These are phyloP conservation scores for Saccharum hybrid DNA, from an alignment of 202 grass and related monocot species.

Conservation along the genomic window DNA sequence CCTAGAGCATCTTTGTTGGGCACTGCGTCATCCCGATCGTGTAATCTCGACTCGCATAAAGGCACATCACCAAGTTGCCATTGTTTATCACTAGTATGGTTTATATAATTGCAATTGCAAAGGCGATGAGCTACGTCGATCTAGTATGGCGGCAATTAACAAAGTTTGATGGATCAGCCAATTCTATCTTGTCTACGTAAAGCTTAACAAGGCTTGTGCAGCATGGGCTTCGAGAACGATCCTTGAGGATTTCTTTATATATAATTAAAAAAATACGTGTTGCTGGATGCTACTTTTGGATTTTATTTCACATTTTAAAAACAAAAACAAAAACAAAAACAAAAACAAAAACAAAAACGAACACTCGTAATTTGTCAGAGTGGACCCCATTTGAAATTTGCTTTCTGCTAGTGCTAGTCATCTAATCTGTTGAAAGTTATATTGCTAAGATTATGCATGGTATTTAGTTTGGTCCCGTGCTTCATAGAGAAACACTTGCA, in stretches of 20 bases:
- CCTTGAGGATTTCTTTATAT: no score
- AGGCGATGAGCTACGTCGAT: not conserved
- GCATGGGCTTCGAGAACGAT: no score
- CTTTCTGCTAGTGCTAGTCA: no score
- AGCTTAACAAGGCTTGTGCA: not conserved
- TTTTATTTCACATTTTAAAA: not conserved
- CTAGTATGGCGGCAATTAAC: not conserved
- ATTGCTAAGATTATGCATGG: no score
- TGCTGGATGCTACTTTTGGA: not conserved
- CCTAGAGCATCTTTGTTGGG: not conserved
- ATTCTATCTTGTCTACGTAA: not conserved
- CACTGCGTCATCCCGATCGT: slow-evolving; percentile 21
- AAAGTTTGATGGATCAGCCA: not conserved
- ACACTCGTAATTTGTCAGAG: no score
- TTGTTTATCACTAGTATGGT: not conserved
- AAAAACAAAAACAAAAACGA: no score
- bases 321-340: no score
- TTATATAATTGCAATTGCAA: not conserved
- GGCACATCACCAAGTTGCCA: not conserved
- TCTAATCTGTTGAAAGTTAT: no score
- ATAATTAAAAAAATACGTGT: no score
- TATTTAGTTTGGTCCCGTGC: no score
- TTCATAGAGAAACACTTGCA: no score
- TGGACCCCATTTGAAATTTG: no score
- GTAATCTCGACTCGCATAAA: slow-evolving; percentile 12